Base-by-base conservation (phyloP, 1,284 basidiomycete genomes). In the Cutaneotrichosporon sp. region DNA sequence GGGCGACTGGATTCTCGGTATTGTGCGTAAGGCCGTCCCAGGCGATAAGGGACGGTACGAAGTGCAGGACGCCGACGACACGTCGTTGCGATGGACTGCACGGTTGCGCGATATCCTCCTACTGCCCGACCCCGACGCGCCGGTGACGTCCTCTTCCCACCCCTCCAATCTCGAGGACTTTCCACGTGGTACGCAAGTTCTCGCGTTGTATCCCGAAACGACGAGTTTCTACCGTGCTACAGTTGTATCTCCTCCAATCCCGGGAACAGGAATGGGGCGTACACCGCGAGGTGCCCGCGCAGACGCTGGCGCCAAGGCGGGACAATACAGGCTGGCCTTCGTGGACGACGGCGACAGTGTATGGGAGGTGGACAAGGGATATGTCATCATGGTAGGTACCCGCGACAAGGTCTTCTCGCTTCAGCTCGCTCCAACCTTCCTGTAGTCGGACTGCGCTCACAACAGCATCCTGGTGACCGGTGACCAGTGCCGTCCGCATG, bases 141-240 rank as follows among this genome's bases (percentile, higher is more conserved):
- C 72, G 10, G 47, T 67, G n/a, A 46, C 59, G 22, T 59, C 65
- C 5, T 62, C 67, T 0, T 70, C 72, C 1, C 75, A 77, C 53
- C 78, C 77, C 0, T 55, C 60, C 35, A 67, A 68, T 17, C 64
- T 71, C 35, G 66, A 71, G 26, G 70, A 73, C 37, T 75, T 68
- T 49, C 67, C 76, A 0, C 49, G 61, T 11, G 71, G 71, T 2
- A 68, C 73, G 2, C 54, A 61, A 29, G 77, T 79, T 33, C 67
- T 79, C 43, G 78, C 74, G 0, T 62, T 78, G 22, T 80, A 79
- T 49, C 79, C 79, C 7, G 78, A 79, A 34, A 80, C 79, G 8
- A 79, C 78, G 0, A 68, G 70, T 0, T 79, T 80, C 60, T 80
- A 80, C 61, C 64, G 66, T 7, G 78, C 76, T 3, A 68, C 68